Base-by-base conservation (phyloP, 106 monocot species). In the Xerophyta viscosa region DNA sequence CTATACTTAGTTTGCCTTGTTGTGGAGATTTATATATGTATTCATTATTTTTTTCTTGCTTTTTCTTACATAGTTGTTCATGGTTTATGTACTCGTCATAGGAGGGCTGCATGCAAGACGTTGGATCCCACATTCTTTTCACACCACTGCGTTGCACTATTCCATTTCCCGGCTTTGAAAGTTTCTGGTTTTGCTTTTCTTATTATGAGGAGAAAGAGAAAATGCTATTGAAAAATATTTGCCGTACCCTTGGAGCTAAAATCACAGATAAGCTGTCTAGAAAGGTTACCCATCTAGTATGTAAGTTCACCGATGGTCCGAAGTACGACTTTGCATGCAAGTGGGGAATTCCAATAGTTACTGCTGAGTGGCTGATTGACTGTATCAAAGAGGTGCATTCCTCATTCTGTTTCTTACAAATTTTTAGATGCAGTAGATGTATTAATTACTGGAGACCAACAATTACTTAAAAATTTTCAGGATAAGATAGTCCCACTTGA, bases 141-240 rank as follows among this genome's bases (percentile, higher is more conserved):
- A 79, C 78, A 28, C 96, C 96, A 45, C 63, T 98, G 66, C 58
- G 56, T 27, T 90, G 98, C 30, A 67, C 62, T 45, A 57, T 83
- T 65, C 98, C 98, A n/a, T 64, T 98, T 23, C 68, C 79, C 65
- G 98, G 90, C 18, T 90, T 89, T 70, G 77, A 84, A 74, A 39
- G 61, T 12, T 52, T 90, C 17, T 62, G 74, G 18, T 83, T 98
- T 61, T 98, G 86, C 67, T 51, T 90, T 30, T 98, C 98, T 28
- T 86, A 86, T 53, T 98, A 98, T 70, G 98, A 98, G 42, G 76
- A 74, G 47, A 98, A 79, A 69, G 98, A 98, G 17, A 76, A 76
- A 37, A 52, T 67, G 13, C 63, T 98, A 28, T 53, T 98, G 62
- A 90, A 60, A 57, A 90, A 90, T 54, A 49, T 90, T 30, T 98